Percentiles rank a stretch among this genome's conserved stretches.
Evolutionary conservation across 192 early-diverging fungal genomes (phyloP).

Genomic region (Bifiguratus adelaidae): DNA sequence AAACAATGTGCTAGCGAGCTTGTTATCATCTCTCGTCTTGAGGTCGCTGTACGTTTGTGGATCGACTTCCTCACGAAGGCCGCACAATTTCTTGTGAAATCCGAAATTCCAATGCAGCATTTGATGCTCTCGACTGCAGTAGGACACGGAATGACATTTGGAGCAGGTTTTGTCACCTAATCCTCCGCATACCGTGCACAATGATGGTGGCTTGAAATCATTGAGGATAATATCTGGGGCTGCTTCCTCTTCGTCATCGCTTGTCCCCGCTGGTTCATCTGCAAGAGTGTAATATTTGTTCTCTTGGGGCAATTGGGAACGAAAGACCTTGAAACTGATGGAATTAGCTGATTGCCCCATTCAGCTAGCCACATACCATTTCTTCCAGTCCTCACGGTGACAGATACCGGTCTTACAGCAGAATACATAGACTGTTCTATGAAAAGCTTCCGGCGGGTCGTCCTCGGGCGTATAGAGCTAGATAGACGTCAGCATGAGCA

Average conservation of each 20-base stretch:
- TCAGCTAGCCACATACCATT: conserved; percentile 23
- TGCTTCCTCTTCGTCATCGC: conserved; percentile 18
- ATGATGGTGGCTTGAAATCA: conserved; percentile 7
- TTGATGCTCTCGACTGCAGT: conserved; percentile 86
- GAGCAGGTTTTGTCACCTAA: conserved; percentile 67
- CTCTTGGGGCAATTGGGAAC: conserved; percentile 65
- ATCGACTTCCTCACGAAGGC: too few species aligned
- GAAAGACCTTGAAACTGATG: conserved; percentile 72
- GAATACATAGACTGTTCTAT: conserved; percentile 87
- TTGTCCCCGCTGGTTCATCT: conserved; percentile 19
- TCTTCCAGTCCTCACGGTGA: conserved; percentile 42
- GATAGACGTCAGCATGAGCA: background rate
- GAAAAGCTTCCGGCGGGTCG: conserved; percentile 73
- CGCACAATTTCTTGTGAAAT: conserved; percentile 53
- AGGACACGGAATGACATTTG: conserved; percentile 56
- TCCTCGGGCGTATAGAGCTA: conserved; percentile 92
- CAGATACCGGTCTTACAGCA: conserved; percentile 84
- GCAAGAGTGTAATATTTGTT: conserved; percentile 52
- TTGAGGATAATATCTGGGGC: conserved; percentile 9
- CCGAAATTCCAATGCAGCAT: conserved; percentile 71
- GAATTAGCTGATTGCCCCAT: background rate
- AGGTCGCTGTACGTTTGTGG: too few species aligned
- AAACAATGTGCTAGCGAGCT: conserved; percentile 19
- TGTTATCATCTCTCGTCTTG: conserved; percentile 1
- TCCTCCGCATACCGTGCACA: conserved; percentile 65